These are phyloP conservation scores for Cladophialophora exuberans DNA, from an alignment of 2,329 filamentous ascomycete genomes.

Conservation along the genomic window DNA sequence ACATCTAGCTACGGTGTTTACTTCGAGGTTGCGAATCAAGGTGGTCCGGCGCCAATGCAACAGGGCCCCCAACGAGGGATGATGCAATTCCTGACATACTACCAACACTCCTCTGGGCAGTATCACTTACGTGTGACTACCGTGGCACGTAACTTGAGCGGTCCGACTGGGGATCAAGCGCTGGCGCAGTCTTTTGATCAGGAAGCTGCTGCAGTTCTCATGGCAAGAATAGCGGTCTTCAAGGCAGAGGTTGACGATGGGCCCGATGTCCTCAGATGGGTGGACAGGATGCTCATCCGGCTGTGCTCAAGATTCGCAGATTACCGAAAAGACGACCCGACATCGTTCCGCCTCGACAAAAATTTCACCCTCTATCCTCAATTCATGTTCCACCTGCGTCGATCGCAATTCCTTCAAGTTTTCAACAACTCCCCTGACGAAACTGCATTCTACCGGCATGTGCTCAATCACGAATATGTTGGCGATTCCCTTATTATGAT, in stretches of 20 bases:
- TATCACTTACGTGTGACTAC: slow-evolving; percentile 97
- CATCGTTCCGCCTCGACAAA: slow-evolving; percentile 95
- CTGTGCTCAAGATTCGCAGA: slow-evolving; percentile 96
- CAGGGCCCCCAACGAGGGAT: slow-evolving; percentile 88
- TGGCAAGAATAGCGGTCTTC: slow-evolving; percentile 99
- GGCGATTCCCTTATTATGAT: slow-evolving; percentile 98
- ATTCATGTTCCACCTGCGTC: slow-evolving; percentile 98
- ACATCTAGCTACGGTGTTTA: slow-evolving; percentile 93
- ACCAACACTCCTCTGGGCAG: slow-evolving; percentile 94
- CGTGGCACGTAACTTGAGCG: slow-evolving; percentile 85
- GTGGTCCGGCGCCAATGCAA: slow-evolving; percentile 80
- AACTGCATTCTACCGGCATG: slow-evolving; percentile 97
- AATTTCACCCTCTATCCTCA: slow-evolving; percentile 99
- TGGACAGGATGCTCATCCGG: slow-evolving; percentile 96
- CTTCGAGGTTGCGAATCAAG: slow-evolving; percentile 96
- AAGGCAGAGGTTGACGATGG: slow-evolving; percentile 98
- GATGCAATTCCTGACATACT: slow-evolving; percentile 98
- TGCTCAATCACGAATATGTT: slow-evolving; percentile 95
- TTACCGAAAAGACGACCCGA: slow-evolving; percentile 96
- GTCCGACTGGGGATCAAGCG: slow-evolving; percentile 89
- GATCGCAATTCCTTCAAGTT: slow-evolving; percentile 96
- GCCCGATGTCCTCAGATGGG: slow-evolving; percentile 97
- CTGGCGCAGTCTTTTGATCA: slow-evolving; percentile 98
- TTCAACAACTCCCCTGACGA: slow-evolving; percentile 99
- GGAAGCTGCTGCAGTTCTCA: slow-evolving; percentile 93